A percentile compares a stretch with the other conserved stretches of the same genome.
Evolutionary conservation across 768 basidiomycete genomes (phyloP).

Genomic region (Mycena polygramma): DNA sequence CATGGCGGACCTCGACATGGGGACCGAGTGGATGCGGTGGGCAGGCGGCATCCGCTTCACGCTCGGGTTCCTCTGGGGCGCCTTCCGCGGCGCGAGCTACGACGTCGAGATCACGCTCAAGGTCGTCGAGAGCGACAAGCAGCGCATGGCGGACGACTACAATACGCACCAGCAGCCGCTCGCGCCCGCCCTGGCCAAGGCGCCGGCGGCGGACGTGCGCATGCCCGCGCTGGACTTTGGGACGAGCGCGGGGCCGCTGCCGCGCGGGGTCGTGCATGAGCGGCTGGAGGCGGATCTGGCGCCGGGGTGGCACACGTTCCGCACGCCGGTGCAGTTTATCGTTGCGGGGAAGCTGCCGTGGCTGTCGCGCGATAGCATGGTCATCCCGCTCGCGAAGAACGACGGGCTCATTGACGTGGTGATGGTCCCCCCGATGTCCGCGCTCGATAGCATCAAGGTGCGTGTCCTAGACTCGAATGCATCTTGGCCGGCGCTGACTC

Average conservation of each 20-base stretch:
- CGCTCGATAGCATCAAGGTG: slow-evolving; percentile 29
- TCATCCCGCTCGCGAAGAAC: slow-evolving; percentile 54
- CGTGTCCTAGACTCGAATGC: not conserved
- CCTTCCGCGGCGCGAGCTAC: slow-evolving; percentile 56
- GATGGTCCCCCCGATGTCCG: slow-evolving; percentile 25
- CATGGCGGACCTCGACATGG: slow-evolving; percentile 71
- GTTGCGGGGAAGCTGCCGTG: slow-evolving; percentile 36
- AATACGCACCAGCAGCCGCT: slow-evolving; percentile 34
- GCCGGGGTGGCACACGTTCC: slow-evolving; percentile 62
- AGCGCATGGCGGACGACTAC: slow-evolving; percentile 58
- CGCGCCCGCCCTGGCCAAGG: slow-evolving; percentile 14
- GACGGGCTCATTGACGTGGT: slow-evolving; percentile 60
- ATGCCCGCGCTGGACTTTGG: slow-evolving; percentile 43
- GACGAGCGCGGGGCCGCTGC: slow-evolving; percentile 26
- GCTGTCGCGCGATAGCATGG: slow-evolving; percentile 26
- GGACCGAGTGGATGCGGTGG: slow-evolving; percentile 74
- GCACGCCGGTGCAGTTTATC: slow-evolving; percentile 58
- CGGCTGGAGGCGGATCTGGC: slow-evolving; percentile 25
- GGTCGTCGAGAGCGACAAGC: slow-evolving; percentile 62
- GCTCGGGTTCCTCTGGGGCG: slow-evolving; percentile 45
- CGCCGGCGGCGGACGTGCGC: slow-evolving; percentile 14
- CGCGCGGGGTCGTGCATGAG: slow-evolving; percentile 28
- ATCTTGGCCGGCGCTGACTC: not conserved
- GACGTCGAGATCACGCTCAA: slow-evolving; percentile 65
- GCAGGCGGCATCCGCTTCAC: slow-evolving; percentile 33